phyloP scores from a whole-genome alignment of 148 eudicot genomes.

The Rhododendron williamsianum region DNA sequence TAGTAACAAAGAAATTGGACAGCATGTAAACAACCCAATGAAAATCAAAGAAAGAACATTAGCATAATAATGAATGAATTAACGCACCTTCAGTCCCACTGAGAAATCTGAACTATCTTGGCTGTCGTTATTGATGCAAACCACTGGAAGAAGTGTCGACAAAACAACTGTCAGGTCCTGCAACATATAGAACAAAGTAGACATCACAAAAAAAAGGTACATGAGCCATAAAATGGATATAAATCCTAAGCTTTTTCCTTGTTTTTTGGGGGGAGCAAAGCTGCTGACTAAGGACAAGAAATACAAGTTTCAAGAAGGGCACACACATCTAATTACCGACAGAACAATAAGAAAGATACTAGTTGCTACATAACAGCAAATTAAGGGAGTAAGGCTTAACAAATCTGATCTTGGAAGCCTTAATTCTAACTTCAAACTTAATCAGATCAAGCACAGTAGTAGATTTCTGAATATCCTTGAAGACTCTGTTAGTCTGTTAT shows the following conservation, averaged over 20 bases:
- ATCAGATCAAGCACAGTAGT: not conserved
- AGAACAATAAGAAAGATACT: not conserved
- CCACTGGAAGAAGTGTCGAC: constrained; percentile 89
- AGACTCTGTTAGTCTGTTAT: not conserved
- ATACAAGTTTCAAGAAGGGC: not conserved
- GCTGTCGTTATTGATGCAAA: constrained; percentile 55
- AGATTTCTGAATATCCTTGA: not conserved
- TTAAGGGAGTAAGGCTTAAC: not conserved
- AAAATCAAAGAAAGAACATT: constrained; percentile 2
- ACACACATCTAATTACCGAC: not conserved
- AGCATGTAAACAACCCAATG: not conserved
- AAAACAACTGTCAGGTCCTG: constrained; percentile 85
- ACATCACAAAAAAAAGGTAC: constrained; percentile 7
- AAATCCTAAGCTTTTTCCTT: not conserved
- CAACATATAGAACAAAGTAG: constrained; percentile 23
- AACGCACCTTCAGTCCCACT: constrained; percentile 67
- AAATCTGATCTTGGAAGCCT: not conserved
- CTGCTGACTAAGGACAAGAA: not conserved
- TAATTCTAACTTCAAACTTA: not conserved
- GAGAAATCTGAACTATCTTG: constrained; percentile 67
- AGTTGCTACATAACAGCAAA: not conserved
- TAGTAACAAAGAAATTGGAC: not conserved
- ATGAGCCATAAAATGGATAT: not conserved
- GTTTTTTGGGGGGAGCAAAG: not conserved
- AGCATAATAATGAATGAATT: not conserved